phyloP scores from a whole-genome alignment of 768 basidiomycete species.

The Termitomyces sp. region DNA sequence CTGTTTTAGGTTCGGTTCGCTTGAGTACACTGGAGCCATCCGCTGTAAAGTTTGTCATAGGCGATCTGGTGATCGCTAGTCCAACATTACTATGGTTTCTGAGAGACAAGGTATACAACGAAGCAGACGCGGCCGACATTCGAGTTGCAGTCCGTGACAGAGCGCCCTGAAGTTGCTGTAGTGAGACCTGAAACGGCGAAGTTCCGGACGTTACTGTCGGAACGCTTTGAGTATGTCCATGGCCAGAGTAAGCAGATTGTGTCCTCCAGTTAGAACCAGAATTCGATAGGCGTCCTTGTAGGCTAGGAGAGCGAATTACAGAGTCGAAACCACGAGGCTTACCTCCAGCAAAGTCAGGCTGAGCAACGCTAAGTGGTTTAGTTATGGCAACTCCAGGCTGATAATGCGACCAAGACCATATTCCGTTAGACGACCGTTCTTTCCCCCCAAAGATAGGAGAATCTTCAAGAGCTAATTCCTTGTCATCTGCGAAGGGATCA shows the following conservation, averaged over 20 bases:
- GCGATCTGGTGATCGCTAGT: slow-evolving; percentile 25
- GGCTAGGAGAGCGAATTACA: slow-evolving; percentile 9
- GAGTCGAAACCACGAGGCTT: slow-evolving; percentile 6
- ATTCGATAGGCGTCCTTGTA: slow-evolving; percentile 8
- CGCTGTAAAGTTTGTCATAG: slow-evolving; percentile 29
- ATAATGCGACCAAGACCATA: slow-evolving; percentile 58
- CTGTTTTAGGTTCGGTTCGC: slow-evolving; percentile 29
- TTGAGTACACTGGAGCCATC: slow-evolving; percentile 34
- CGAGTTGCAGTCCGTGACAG: slow-evolving; percentile 31
- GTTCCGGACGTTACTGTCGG: slow-evolving; percentile 15
- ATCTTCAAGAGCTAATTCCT: slow-evolving; percentile 42
- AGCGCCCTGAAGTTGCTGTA: slow-evolving; percentile 36
- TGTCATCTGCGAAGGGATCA: slow-evolving; percentile 43
- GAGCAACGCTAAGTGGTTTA: slow-evolving; percentile 9
- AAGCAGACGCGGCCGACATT: slow-evolving; percentile 38
- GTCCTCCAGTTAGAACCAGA: slow-evolving; percentile 11
- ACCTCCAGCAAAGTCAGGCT: slow-evolving; percentile 3
- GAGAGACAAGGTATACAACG: slow-evolving; percentile 43
- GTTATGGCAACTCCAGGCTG: slow-evolving; percentile 23
- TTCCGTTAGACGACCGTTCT: slow-evolving; percentile 46
- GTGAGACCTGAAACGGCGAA: slow-evolving; percentile 19
- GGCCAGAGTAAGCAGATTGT: slow-evolving; percentile 21
- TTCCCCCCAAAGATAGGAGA: slow-evolving; percentile 79
- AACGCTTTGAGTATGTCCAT: slow-evolving; percentile 13
- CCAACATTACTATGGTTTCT: slow-evolving; percentile 24